Evolutionary conservation across 2,329 filamentous ascomycete genomes (phyloP).

Genomic region (Calonectria crousiana): DNA sequence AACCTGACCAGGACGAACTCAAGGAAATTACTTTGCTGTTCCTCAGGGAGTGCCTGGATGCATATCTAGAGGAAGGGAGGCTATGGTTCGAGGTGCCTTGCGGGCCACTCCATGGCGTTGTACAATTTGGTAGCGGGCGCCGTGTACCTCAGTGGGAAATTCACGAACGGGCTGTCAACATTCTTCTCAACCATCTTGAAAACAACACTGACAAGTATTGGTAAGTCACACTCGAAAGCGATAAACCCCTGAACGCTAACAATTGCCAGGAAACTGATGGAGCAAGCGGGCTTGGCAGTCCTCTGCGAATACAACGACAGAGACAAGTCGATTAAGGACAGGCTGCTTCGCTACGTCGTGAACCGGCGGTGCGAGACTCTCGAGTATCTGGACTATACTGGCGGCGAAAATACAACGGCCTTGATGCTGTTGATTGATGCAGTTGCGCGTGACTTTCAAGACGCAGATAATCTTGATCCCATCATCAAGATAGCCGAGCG

Average conservation of each 20-base stretch:
- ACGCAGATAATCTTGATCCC: not conserved
- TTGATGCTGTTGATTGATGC: slow-evolving; percentile 32
- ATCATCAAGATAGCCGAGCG: slow-evolving; percentile 22
- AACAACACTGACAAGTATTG: slow-evolving; percentile 33
- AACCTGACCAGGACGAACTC: slow-evolving; percentile 12
- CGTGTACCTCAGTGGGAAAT: slow-evolving; percentile 1
- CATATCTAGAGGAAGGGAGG: slow-evolving; percentile 32
- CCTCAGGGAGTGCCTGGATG: slow-evolving; percentile 33
- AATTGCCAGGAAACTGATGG: slow-evolving; percentile 31
- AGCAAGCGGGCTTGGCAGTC: slow-evolving; percentile 17
- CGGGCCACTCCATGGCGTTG: slow-evolving; percentile 34
- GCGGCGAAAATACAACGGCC: not conserved
- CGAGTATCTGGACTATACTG: not conserved
- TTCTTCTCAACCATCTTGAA: slow-evolving; percentile 33
- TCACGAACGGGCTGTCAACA: slow-evolving; percentile 22
- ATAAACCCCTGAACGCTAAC: slow-evolving; percentile 14
- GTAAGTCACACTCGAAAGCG: slow-evolving; percentile 12
- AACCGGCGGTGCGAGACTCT: slow-evolving; percentile 26
- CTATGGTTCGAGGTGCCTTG: slow-evolving; percentile 35
- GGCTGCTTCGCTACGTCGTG: slow-evolving; percentile 29
- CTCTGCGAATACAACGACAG: not conserved
- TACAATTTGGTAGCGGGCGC: slow-evolving; percentile 9
- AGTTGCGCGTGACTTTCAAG: not conserved
- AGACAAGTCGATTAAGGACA: not conserved
- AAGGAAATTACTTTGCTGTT: slow-evolving; percentile 21